phyloP scores from a whole-genome alignment of 495 filamentous ascomycete genomes.

The Sordaria brevicollis region DNA sequence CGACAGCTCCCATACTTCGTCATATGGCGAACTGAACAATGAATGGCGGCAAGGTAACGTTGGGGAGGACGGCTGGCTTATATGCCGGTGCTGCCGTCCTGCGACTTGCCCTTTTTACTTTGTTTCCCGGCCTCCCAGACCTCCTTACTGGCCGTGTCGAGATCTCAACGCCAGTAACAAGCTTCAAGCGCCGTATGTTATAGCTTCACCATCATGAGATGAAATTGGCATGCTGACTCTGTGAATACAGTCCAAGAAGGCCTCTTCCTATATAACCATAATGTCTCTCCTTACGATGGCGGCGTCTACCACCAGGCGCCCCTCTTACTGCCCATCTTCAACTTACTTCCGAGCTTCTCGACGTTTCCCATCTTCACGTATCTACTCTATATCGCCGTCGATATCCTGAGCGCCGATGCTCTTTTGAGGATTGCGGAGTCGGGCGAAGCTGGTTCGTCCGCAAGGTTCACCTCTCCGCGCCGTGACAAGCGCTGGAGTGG shows the following conservation, averaged over 20 bases:
- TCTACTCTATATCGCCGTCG: conserved; percentile 71
- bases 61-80: conserved; percentile 58
- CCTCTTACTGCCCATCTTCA: conserved; percentile 81
- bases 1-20: conserved; percentile 3
- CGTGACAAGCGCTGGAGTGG: conserved; percentile 70
- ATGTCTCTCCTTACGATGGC: conserved; percentile 95
- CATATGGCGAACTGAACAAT: conserved; percentile 31
- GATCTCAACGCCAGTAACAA: conserved; percentile 91
- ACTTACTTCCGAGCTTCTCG: conserved; percentile 61
- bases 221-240: not conserved
- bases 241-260: conserved; percentile 76
- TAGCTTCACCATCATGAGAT: not conserved
- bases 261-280: conserved; percentile 87
- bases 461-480: conserved; percentile 65
- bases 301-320: conserved; percentile 98
- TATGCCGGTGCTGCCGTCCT: conserved; percentile 67
- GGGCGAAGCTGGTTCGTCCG: conserved; percentile 60
- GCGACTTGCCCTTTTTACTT: conserved; percentile 67
- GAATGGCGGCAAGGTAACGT: conserved; percentile 35
- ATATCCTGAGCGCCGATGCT: conserved; percentile 75
- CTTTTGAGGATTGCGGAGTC: conserved; percentile 76
- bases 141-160: conserved; percentile 86
- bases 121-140: conserved; percentile 77
- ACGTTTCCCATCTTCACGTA: conserved; percentile 60
- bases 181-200: conserved; percentile 86